Evolutionary conservation across 495 filamentous ascomycete species (phyloP).

Genomic region (Penicillium longicatenatum): DNA sequence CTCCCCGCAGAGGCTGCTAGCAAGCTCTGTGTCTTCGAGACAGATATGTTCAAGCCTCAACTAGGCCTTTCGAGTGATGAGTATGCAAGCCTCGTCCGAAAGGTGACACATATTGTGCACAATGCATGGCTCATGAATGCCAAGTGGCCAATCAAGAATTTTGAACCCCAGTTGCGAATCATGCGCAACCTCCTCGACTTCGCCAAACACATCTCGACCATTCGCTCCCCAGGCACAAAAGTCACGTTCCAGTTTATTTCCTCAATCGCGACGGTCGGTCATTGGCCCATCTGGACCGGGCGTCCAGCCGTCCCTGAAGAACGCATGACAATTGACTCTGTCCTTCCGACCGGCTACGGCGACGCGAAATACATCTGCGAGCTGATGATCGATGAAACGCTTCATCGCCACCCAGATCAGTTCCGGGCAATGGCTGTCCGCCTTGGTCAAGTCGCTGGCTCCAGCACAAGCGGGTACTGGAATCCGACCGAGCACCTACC

Average conservation of each 20-base stretch:
- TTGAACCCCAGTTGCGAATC: constrained; percentile 32
- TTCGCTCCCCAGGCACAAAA: not conserved
- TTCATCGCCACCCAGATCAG: constrained; percentile 7
- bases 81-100: constrained; percentile 9
- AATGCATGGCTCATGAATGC: constrained; percentile 46
- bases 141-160: constrained; percentile 27
- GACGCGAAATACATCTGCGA: constrained; percentile 54
- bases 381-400: constrained; percentile 39
- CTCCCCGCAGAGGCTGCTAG: not conserved
- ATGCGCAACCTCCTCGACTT: constrained; percentile 41
- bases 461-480: constrained; percentile 53
- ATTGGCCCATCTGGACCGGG: constrained; percentile 36
- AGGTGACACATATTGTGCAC: constrained; percentile 42
- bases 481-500: constrained; percentile 53
- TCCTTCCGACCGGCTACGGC: constrained; percentile 40
- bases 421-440: constrained; percentile 32
- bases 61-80: constrained; percentile 43
- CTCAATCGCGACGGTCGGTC: constrained; percentile 53
- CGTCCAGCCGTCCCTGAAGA: constrained; percentile 26
- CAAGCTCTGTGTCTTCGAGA: constrained; percentile 17
- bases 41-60: constrained; percentile 43
- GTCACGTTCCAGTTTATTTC: constrained; percentile 48
- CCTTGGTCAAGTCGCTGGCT: constrained; percentile 54
- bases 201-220: constrained; percentile 30
- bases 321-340: constrained; percentile 12